Conservation (phyloP, 2,329 filamentous ascomycete genomes). For the Colletotrichum sp. region DNA sequence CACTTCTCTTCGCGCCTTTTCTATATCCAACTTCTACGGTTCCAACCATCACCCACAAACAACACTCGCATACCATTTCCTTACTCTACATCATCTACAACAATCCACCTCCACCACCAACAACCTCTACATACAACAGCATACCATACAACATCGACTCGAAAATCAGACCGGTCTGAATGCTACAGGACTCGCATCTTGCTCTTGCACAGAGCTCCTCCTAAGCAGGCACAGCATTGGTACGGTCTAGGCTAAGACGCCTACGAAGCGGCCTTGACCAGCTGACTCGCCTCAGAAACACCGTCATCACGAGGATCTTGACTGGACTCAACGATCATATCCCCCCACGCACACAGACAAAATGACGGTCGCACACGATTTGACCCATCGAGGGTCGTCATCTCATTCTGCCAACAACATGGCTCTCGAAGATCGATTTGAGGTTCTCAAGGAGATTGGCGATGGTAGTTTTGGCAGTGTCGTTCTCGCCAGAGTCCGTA, state of each 20-base stretch:
- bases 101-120: neutral
- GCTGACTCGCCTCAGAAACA: conserved; percentile 21
- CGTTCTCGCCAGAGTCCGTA: conserved; percentile 87
- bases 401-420: conserved; percentile 55
- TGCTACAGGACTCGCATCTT: conserved; percentile 36
- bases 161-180: conserved; percentile 30
- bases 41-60: conserved; percentile 11
- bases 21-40: conserved; percentile 19
- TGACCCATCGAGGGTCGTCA: conserved; percentile 71
- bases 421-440: conserved; percentile 90
- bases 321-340: conserved; percentile 24
- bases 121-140: neutral
- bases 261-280: conserved; percentile 22
- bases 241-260: conserved; percentile 25
- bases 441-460: conserved; percentile 96
- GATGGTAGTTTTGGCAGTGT: conserved; percentile 99
- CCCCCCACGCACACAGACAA: conserved; percentile 31
- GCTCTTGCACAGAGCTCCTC: conserved; percentile 43
- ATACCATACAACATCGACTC: neutral
- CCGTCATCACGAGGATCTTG: conserved; percentile 20
- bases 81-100: conserved; percentile 7
- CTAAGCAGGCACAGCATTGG: conserved; percentile 26
- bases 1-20: conserved; percentile 11
- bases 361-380: conserved; percentile 81
- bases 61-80: conserved; percentile 4